Base-by-base conservation (phyloP, 495 filamentous ascomycete genomes). In the Xylaria grammica region DNA sequence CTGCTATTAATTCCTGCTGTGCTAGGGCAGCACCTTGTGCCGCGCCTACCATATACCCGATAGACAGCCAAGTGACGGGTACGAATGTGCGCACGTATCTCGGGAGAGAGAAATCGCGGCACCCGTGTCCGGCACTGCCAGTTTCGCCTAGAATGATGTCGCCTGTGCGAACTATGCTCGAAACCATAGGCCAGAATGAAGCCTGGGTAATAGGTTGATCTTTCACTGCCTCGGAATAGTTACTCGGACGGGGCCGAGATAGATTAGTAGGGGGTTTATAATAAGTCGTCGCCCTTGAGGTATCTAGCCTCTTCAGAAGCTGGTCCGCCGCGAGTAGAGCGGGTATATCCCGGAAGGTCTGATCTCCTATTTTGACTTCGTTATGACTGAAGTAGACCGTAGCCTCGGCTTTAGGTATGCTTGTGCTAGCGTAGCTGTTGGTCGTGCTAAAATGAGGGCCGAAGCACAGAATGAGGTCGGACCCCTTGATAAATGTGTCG, bases 71-170 rank as follows among this genome's bases (percentile, higher is more conserved):
- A 13, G 92, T 83, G 0, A 91, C 88, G 67, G 92, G 90, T 36
- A 84, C 88, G 67, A 94, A 84, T 29, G 86, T 86, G 3, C 82
- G 87, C 3, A 90, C 88, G 55, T 83, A 77, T 36, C 79, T 76
- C 0, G 90, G 89, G 74, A 93, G 91, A 4, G 84, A 83, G 17
- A 89, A 89, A 46, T 91, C 89, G 79, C 86, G 89, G 57, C 90
- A 90, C 52, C 91, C 91, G 69, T 91, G 91, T 69, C 89, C 89
- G 17, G 90, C 82, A 13, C 90, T 94, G 38, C 91, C 90, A 4
- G 90, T 92, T 70, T 93, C 91, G 0, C 88, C 91, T 53, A 93
- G 81, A 55, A 94, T 76, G 45, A 93, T 83, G 67, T 94, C 91
- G 13, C 86, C 81, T 34, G 82, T 77, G 64, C 84, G 78, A 29